Evolutionary conservation across 352 stramenopile genomes (phyloP).

Genomic region (Phytopythium helicoides): DNA sequence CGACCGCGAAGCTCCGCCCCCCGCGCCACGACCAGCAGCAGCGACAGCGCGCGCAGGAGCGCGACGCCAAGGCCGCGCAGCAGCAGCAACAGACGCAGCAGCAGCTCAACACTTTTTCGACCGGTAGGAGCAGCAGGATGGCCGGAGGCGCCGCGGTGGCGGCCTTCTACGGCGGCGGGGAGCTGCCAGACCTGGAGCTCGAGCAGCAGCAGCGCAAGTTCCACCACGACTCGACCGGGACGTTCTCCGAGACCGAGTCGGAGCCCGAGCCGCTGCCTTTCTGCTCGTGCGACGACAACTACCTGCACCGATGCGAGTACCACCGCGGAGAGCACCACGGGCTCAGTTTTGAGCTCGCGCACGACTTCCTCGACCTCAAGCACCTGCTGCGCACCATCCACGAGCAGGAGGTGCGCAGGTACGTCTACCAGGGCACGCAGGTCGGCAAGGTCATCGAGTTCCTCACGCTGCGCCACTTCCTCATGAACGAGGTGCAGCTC

Average conservation of each 20-base stretch:
- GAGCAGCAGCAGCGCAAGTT: conserved; percentile 11
- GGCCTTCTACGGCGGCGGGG: conserved; percentile 12
- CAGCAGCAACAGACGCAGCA: conserved; percentile 8
- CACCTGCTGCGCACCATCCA: conserved; percentile 44
- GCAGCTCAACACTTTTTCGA: background rate
- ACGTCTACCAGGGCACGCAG: conserved; percentile 50
- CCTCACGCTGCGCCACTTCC: conserved; percentile 44
- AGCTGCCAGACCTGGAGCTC: background rate
- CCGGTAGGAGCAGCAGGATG: conserved; percentile 9
- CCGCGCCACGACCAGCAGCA: conserved; percentile 1
- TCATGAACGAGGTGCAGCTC: conserved; percentile 42
- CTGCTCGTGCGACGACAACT: conserved; percentile 48
- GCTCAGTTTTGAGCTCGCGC: conserved; percentile 45
- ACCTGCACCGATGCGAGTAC: conserved; percentile 44
- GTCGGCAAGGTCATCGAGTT: conserved; percentile 61
- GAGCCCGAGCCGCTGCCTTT: conserved; percentile 43
- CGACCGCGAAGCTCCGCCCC: no score
- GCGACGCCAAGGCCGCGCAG: background rate
- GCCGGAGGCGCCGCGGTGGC: conserved; percentile 8
- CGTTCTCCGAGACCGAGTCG: conserved; percentile 50
- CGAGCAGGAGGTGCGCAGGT: conserved; percentile 44
- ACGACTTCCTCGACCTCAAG: conserved; percentile 50
- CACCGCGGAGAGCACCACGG: conserved; percentile 48
- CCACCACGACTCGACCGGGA: conserved; percentile 29
- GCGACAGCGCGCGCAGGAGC: no score